These are phyloP conservation scores for Huntiella abstrusa DNA, from an alignment of 2,329 filamentous ascomycete genomes.

Conservation along the genomic window DNA sequence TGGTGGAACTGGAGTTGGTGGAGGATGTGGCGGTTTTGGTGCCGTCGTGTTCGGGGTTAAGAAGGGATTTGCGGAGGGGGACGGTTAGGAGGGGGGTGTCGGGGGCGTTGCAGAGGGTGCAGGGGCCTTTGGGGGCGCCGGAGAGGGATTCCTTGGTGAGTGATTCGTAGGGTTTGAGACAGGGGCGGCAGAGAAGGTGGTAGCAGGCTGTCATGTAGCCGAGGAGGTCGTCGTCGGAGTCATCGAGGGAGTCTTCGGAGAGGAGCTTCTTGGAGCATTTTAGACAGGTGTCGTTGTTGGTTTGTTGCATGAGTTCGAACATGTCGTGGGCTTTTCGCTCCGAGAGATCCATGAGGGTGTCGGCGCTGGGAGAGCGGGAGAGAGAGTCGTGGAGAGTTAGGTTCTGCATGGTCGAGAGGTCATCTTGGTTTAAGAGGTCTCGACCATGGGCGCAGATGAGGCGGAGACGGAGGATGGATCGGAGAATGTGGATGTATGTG, in stretches of 20 bases:
- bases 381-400: slow-evolving; percentile 31
- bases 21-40: slow-evolving; percentile 20
- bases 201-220: slow-evolving; percentile 75
- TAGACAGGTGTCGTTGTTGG: slow-evolving; percentile 55
- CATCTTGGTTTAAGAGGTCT: slow-evolving; percentile 69
- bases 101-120: slow-evolving; percentile 47
- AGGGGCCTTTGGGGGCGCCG: slow-evolving; percentile 28
- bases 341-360: slow-evolving; percentile 38
- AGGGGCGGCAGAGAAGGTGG: slow-evolving; percentile 64
- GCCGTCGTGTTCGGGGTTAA: slow-evolving; percentile 36
- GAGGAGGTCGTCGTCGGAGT: slow-evolving; percentile 44
- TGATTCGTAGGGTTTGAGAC: slow-evolving; percentile 41
- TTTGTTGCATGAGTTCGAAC: slow-evolving; percentile 67
- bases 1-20: slow-evolving; percentile 10
- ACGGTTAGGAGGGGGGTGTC: slow-evolving; percentile 45
- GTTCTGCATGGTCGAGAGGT: slow-evolving; percentile 62
- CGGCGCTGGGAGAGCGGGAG: slow-evolving; percentile 34
- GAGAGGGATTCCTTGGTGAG: slow-evolving; percentile 22
- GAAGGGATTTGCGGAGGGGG: slow-evolving; percentile 45
- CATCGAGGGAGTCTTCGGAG: slow-evolving; percentile 32
- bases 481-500: slow-evolving; percentile 84
- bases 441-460: slow-evolving; percentile 88
- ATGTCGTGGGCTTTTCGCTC: slow-evolving; percentile 68
- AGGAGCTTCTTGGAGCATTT: slow-evolving; percentile 49
- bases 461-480: slow-evolving; percentile 74